Percentiles rank a stretch among this genome's conserved stretches.
Evolutionary conservation across 2,329 filamentous ascomycete genomes (phyloP).

Genomic region (Davidsoniella virescens): DNA sequence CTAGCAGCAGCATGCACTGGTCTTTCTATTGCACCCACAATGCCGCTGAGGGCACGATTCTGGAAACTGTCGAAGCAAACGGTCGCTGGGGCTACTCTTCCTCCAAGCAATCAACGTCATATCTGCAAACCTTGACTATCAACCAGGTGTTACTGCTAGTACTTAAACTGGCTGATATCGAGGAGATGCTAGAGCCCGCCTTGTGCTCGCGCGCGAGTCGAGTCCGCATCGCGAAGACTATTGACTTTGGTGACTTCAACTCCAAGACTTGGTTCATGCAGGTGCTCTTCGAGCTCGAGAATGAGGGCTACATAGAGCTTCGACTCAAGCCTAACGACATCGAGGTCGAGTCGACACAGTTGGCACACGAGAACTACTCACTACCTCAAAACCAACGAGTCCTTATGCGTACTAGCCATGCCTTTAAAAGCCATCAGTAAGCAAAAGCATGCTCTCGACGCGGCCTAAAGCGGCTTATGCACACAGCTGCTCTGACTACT

Average conservation of each 20-base stretch:
- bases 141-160: conserved; percentile 1
- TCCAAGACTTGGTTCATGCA: conserved; percentile 12
- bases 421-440: background rate
- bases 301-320: conserved; percentile 13
- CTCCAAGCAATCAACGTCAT: background rate
- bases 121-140: background rate
- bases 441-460: too few relatives aligned
- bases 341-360: background rate
- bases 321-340: background rate
- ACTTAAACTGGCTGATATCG: conserved; percentile 7
- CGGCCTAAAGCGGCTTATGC: too few relatives aligned
- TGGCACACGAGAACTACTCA: background rate
- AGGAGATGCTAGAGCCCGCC: conserved; percentile 5
- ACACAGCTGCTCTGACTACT: too few relatives aligned
- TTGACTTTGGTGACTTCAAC: conserved; percentile 8
- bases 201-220: conserved; percentile 3
- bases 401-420: conserved; percentile 4
- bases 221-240: conserved; percentile 7
- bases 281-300: conserved; percentile 13
- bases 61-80: conserved; percentile 1
- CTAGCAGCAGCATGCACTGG: background rate
- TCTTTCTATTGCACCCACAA: background rate
- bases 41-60: conserved; percentile 2
- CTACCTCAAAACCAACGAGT: conserved; percentile 3
- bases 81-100: conserved; percentile 5